Conservation (phyloP, 2,329 filamentous ascomycete species). For the Aspergillus neoniger region DNA sequence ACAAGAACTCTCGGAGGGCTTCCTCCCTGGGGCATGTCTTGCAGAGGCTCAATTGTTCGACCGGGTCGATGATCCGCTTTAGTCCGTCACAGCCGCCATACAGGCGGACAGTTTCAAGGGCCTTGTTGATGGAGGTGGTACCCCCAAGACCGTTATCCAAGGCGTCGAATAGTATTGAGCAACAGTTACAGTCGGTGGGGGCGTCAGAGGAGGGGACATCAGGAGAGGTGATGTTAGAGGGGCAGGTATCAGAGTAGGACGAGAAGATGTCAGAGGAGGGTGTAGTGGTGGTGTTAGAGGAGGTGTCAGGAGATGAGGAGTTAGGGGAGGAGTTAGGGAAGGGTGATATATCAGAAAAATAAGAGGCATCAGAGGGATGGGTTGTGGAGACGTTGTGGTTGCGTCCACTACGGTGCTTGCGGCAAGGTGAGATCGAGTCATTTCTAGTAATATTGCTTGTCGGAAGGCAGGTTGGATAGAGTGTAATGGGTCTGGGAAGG, state of each 20-base stretch:
- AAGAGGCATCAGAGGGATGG: not conserved
- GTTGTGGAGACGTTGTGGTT: no score
- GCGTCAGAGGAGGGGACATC: not conserved
- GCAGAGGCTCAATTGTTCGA: conserved; percentile 15
- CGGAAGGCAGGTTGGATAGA: no score
- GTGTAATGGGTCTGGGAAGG: no score
- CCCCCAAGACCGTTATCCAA: not conserved
- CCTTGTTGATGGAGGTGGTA: not conserved
- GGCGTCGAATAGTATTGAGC: not conserved
- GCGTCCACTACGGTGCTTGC: no score
- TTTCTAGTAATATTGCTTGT: no score
- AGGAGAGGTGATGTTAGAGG: no score
- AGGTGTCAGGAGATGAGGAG: not conserved
- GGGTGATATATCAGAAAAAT: no score
- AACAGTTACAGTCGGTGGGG: not conserved
- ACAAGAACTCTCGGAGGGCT: not conserved
- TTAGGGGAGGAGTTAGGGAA: not conserved
- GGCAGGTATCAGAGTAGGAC: not conserved
- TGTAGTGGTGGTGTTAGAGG: not conserved
- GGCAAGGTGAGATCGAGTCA: no score
- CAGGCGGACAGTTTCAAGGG: not conserved
- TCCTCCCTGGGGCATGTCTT: not conserved
- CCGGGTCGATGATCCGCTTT: not conserved
- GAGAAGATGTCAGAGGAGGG: not conserved
- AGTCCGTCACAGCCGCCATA: not conserved